Conservation (phyloP, 768 basidiomycete species). For the Austroboletus festivus region DNA sequence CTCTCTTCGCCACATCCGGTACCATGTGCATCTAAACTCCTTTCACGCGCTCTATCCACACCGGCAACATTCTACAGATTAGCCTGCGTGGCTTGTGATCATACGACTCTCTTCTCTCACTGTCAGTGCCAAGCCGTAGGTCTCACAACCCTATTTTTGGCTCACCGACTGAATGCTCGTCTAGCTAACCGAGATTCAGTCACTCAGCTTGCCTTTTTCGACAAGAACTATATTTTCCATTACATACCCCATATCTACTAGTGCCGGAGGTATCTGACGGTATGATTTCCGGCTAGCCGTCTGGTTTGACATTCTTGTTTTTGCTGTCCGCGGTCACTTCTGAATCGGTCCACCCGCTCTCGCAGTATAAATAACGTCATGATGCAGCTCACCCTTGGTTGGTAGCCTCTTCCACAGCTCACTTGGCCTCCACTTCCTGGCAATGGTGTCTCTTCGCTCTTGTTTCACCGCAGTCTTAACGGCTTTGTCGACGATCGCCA, state of each 20-base stretch:
- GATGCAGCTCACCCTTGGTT: background rate
- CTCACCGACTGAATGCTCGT: background rate
- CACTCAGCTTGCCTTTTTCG: background rate
- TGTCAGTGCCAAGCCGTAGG: background rate
- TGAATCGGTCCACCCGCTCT: background rate
- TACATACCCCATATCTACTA: background rate
- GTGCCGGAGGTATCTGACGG: background rate
- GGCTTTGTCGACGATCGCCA: constrained; percentile 13
- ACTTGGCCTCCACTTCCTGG: background rate
- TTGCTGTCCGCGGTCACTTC: background rate
- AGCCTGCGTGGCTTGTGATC: background rate
- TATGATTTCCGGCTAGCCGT: background rate
- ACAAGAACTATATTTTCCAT: background rate
- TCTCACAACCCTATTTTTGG: background rate
- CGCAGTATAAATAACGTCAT: constrained; percentile 18
- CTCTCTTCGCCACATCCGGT: background rate
- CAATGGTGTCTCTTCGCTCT: constrained; percentile 19
- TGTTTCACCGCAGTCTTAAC: background rate
- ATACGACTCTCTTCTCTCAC: background rate
- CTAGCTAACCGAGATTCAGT: background rate
- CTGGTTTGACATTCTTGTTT: background rate
- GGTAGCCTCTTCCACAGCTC: constrained; percentile 1
- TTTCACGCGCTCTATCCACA: background rate
- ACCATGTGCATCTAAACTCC: background rate
- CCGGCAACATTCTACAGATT: background rate